Percentiles rank a stretch among this genome's conserved stretches.
Evolutionary conservation across 805 yeast species (phyloP).

Genomic region (Wickerhamiella slavikovae): DNA sequence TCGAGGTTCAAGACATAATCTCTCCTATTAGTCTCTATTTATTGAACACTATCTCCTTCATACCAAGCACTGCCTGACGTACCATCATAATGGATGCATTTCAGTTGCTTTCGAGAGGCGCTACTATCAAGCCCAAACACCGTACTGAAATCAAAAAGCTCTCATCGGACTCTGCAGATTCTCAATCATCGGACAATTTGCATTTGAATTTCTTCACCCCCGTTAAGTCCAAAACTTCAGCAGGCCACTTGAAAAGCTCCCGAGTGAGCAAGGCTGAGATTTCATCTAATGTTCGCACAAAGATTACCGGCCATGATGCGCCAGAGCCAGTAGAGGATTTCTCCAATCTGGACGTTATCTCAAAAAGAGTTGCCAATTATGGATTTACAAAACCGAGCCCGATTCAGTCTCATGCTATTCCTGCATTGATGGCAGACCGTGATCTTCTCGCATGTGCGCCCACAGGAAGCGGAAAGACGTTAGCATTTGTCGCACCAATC

Average conservation of each 20-base stretch:
- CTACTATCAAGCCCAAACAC: conserved; percentile 40
- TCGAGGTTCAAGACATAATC: too few species aligned
- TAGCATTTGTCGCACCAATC: conserved; percentile 73
- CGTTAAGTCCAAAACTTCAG: too few species aligned
- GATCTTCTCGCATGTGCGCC: conserved; percentile 91
- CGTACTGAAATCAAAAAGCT: conserved; percentile 15
- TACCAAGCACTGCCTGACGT: neutral
- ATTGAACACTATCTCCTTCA: too few species aligned
- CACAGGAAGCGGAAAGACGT: conserved; percentile 94
- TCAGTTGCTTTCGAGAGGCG: conserved; percentile 68
- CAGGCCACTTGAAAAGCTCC: too few species aligned
- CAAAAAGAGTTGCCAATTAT: conserved; percentile 43
- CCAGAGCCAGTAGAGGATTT: conserved; percentile 89
- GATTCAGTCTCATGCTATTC: conserved; percentile 80
- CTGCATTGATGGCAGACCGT: conserved; percentile 43
- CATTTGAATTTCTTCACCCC: too few species aligned
- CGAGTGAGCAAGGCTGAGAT: too few species aligned
- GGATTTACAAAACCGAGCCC: conserved; percentile 79
- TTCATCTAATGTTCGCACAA: too few species aligned
- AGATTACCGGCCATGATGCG: conserved; percentile 63
- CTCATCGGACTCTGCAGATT: conserved; percentile 8
- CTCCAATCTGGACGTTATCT: conserved; percentile 41
- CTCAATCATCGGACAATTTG: too few species aligned
- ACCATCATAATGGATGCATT: conserved; percentile 39
- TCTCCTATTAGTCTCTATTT: too few species aligned